These are phyloP conservation scores for Hymenoscyphus fraxineus DNA, from an alignment of 2,329 filamentous ascomycete genomes.

Conservation along the genomic window DNA sequence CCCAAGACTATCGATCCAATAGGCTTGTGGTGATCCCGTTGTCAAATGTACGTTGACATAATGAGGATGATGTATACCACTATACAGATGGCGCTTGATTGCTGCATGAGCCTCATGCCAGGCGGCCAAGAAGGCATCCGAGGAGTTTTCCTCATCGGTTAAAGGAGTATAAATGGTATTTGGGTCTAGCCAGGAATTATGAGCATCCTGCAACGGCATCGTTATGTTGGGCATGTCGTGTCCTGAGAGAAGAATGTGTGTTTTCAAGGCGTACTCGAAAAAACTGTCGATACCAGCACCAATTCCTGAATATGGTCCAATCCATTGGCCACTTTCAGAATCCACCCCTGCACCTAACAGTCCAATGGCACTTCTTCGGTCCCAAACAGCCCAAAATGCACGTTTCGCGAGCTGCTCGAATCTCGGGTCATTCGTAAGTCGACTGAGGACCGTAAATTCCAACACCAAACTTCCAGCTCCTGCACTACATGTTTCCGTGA, in stretches of 20 bases:
- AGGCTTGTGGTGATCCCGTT: constrained; percentile 82
- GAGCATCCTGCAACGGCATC: constrained; percentile 15
- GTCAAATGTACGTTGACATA: constrained; percentile 86
- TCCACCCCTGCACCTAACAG: constrained; percentile 90
- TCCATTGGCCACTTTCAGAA: constrained; percentile 86
- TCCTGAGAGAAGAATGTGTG: constrained; percentile 83
- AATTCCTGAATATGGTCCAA: constrained; percentile 84
- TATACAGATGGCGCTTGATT: constrained; percentile 89
- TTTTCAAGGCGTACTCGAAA: constrained; percentile 96
- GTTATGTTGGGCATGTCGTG: constrained; percentile 54
- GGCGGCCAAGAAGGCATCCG: constrained; percentile 73
- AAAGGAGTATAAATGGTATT: constrained; percentile 59
- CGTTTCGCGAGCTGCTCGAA: constrained; percentile 88
- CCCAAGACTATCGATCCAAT: constrained; percentile 94
- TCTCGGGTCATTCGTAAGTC: constrained; percentile 78
- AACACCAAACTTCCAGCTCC: constrained; percentile 93
- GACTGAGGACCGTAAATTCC: constrained; percentile 86
- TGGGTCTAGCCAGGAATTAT: constrained; percentile 53
- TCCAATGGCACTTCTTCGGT: constrained; percentile 76
- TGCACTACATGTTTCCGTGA: constrained; percentile 94
- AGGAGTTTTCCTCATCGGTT: constrained; percentile 61
- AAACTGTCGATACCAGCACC: constrained; percentile 97
- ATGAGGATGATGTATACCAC: constrained; percentile 79
- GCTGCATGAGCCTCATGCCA: constrained; percentile 85
- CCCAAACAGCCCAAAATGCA: constrained; percentile 98